Evolutionary conservation across 164 flowering plant genomes (phyloP).

Genomic region (Warburgia ugandensis): DNA sequence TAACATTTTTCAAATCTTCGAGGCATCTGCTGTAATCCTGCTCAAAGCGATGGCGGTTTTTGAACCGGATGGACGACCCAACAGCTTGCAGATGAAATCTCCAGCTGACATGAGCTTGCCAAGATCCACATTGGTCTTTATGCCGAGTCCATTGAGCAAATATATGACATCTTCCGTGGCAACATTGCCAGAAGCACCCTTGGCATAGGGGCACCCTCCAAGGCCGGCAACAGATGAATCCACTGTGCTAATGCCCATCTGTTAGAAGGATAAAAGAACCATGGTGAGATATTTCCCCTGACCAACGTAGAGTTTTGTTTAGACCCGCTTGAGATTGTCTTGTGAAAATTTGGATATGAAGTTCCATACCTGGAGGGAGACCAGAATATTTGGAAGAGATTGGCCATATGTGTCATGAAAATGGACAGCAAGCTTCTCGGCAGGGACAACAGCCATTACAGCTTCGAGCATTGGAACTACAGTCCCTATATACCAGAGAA

Average conservation of each 20-base stretch:
- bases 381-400: constrained; percentile 82
- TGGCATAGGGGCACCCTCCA: constrained; percentile 99
- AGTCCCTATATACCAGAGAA: constrained; percentile 38
- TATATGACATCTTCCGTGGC: constrained; percentile 97
- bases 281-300: no score
- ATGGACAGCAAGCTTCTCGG: constrained; percentile 91
- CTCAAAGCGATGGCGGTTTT: constrained; percentile 78
- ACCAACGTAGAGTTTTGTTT: no score
- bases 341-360: not conserved
- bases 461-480: constrained; percentile 95
- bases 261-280: constrained; percentile 9
- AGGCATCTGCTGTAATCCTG: constrained; percentile 48
- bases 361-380: constrained; percentile 73
- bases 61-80: constrained; percentile 75
- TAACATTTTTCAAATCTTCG: constrained; percentile 37
- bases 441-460: constrained; percentile 85
- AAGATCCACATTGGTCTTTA: constrained; percentile 84
- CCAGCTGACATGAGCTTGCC: constrained; percentile 73
- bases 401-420: constrained; percentile 99
- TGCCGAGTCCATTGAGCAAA: constrained; percentile 87
- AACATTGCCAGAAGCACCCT: constrained; percentile 98
- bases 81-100: constrained; percentile 70
- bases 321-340: no score
- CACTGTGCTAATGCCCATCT: constrained; percentile 91
- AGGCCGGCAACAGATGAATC: constrained; percentile 91